Base-by-base conservation (phyloP, 179 eudicot genomes). In the Beta lomatogona region DNA sequence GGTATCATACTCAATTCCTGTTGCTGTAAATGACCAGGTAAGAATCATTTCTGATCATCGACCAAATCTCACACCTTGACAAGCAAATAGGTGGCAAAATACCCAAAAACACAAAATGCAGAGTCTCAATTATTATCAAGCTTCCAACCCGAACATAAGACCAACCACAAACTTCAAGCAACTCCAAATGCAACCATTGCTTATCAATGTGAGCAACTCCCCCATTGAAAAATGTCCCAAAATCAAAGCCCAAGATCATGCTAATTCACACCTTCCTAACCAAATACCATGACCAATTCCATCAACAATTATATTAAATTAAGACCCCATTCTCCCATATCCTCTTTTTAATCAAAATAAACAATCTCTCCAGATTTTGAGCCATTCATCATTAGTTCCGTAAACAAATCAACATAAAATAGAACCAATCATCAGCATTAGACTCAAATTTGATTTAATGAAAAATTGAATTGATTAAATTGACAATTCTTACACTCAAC, bases 371-470 rank as follows among this genome's bases (percentile, higher is more conserved):
- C 4, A 71, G 15, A 46, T 71, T 61, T 1, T 9, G 50, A 25
- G 57, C 77, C 52, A 36, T 74, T 74, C 16, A 54, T 3, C 64
- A 55, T 15, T 22, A 21, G 15, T 72, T 36, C 44, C 21, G 12
- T 52, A 28, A 55, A 74, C 77, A 76, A 80, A 44, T 55, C 45
- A 61, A 70, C 4, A 36, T 22, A 69, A 9, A 59, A 76, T 52
- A 22, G 36, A 46, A 36, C 52, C 41, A 55, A 76, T 15, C 50
- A 75, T 63, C 76, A 57, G 8, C 61, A 83, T 11, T 68, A 48
- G 28, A 44, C 82, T 21, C 70, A 68, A 64, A 59, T 64, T 21
- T 53, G 8, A 50, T 63, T 48, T 52, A 12, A 52, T 52, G 52
- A 21, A 63, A 71, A 67, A 19, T 25, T 36, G 41, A 50, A 66